Evolutionary conservation across 129 eudicot genomes (phyloP), one percentile per base, ranked within the genome.

Genomic region (Lactuca sativa): DNA sequence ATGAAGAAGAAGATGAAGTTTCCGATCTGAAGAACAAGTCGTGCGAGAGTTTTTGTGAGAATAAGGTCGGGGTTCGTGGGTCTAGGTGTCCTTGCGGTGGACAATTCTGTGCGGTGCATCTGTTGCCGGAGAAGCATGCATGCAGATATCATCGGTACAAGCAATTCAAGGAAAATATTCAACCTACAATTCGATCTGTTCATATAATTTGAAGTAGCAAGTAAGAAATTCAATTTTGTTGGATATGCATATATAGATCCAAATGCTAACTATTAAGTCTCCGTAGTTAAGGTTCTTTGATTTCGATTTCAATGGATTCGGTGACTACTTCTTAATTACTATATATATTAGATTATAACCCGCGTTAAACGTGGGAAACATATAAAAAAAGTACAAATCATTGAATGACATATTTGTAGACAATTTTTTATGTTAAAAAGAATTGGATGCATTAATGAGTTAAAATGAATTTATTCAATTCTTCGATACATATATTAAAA

Each of bases 81-180:
- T 66, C 67, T 2, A 38, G 64, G 37, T 83, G 82, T 70, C 66
- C 74, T 32, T 75, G 88, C 17, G 81, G 84, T 17, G 71, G 67
- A 9, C 9, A 9, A 3, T 83, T 75, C 57, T 79, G 84, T 41
- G 40, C 56, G 37, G 10, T 16, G 14, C 82, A 83, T 44, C 52
- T 66, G 16, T 76, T 52, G 38, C 67, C 82, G 43, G 84, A 83
- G 56, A 41, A 65, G 4, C 88, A 76, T 73, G 48, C 47, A 1
- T 80, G 88, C 71, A 25, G 4, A 3, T 56, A 71, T 4, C 80
- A 76, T 25, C 30, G 30, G 54, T 78, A 47, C 81, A 69, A 59
- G 75, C 31, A 32, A n/a, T 65, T 65, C 21, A 65, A 65, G 41
- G 57, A 65, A 47, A 47, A 65, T 7, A 49, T 49, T 5, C 54